Conservation (phyloP, 2,329 filamentous ascomycete genomes). For the Trichoderma citrinoviride region DNA sequence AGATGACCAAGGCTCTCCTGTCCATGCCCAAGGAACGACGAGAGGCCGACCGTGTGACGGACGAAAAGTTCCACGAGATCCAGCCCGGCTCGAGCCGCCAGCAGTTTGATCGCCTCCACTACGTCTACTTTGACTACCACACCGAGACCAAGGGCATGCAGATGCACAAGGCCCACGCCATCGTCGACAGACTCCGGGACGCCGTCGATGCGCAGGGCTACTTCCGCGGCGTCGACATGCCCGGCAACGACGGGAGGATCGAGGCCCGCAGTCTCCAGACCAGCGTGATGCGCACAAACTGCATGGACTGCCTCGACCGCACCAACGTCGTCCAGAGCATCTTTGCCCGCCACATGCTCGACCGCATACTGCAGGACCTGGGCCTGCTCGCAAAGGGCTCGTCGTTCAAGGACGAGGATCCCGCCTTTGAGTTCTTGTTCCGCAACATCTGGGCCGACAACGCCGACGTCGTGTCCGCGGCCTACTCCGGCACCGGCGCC, state of each 20-base stretch:
- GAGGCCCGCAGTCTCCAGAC: slow-evolving; percentile 81
- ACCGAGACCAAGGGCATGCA: slow-evolving; percentile 93
- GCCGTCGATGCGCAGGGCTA: slow-evolving; percentile 79
- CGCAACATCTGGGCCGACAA: slow-evolving; percentile 99
- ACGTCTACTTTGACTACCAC: slow-evolving; percentile 98
- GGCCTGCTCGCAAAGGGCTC: slow-evolving; percentile 75
- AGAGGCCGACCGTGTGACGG: slow-evolving; percentile 62
- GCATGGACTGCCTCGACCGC: slow-evolving; percentile 97
- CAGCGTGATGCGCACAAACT: slow-evolving; percentile 93
- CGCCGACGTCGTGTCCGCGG: slow-evolving; percentile 87
- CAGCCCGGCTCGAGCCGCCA: slow-evolving; percentile 60
- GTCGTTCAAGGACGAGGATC: slow-evolving; percentile 72
- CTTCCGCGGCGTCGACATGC: slow-evolving; percentile 87
- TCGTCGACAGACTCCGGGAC: slow-evolving; percentile 77
- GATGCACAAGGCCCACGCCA: slow-evolving; percentile 85
- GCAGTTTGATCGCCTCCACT: slow-evolving; percentile 82
- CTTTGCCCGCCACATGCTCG: slow-evolving; percentile 85
- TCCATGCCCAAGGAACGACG: slow-evolving; percentile 64
- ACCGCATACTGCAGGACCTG: slow-evolving; percentile 81
- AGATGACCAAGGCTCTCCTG: slow-evolving; percentile 76
- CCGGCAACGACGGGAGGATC: slow-evolving; percentile 66
- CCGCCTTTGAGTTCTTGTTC: slow-evolving; percentile 84
- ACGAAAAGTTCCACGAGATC: slow-evolving; percentile 79
- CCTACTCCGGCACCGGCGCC: slow-evolving; percentile 93
- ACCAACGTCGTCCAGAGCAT: slow-evolving; percentile 98